These are phyloP conservation scores for Pyricularia pennisetigena DNA, from an alignment of 2,329 filamentous ascomycete species.

Conservation along the genomic window DNA sequence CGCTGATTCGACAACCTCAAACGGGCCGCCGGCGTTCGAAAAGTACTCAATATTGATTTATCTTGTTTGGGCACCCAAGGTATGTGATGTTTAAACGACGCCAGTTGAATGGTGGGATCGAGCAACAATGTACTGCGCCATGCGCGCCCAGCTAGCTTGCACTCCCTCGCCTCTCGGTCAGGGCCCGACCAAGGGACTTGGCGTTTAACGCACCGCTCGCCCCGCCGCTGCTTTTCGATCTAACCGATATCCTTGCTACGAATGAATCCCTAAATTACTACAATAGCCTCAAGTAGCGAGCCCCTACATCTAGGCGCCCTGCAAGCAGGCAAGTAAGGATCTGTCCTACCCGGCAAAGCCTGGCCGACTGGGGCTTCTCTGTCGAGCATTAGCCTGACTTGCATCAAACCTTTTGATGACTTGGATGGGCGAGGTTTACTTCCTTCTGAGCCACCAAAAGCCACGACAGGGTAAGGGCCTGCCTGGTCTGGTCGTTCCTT, in stretches of 20 bases:
- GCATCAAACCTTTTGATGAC: too few species aligned
- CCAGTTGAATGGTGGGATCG: neutral
- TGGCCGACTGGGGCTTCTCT: too few species aligned
- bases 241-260: neutral
- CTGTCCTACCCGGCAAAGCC: too few species aligned
- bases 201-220: neutral
- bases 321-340: too few species aligned
- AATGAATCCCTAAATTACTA: neutral
- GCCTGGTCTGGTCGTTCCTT: neutral
- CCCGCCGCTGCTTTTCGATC: neutral
- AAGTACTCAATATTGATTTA: neutral
- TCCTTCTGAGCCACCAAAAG: neutral
- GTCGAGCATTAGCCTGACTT: too few species aligned
- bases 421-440: neutral
- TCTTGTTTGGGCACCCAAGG: neutral
- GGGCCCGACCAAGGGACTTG: neutral
- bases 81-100: neutral
- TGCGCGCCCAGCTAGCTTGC: neutral
- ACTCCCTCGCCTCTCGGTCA: neutral
- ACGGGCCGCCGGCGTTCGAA: neutral
- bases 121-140: neutral
- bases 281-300: neutral
- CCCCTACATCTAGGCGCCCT: too few species aligned
- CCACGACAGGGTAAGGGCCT: neutral
- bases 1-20: neutral